These are phyloP conservation scores for Dryas alaskensis DNA, from an alignment of 306 rosid genomes.

Conservation along the genomic window DNA sequence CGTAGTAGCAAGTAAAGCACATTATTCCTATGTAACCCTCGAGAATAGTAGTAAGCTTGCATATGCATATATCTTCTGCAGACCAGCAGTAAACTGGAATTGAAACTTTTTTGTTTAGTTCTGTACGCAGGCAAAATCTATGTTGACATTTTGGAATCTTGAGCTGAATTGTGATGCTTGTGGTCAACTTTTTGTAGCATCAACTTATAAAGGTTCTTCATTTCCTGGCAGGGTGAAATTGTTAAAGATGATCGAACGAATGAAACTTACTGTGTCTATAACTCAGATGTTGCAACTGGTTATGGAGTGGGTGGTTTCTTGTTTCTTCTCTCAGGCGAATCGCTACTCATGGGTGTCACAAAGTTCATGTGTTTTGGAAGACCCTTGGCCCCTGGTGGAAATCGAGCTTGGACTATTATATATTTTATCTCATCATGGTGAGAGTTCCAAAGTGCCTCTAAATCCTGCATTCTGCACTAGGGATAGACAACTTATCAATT, in stretches of 20 bases:
- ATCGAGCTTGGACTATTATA: slow-evolving; percentile 89
- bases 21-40: not conserved
- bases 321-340: slow-evolving; percentile 82
- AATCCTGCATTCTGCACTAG: not conserved
- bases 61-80: not conserved
- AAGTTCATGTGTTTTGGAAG: slow-evolving; percentile 94
- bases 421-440: slow-evolving; percentile 83
- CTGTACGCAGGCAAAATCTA: not conserved
- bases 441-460: slow-evolving; percentile 17
- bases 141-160: not conserved
- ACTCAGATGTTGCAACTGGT: slow-evolving; percentile 93
- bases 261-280: slow-evolving; percentile 70
- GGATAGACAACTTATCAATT: not conserved
- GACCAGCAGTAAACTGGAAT: not conserved
- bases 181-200: not conserved
- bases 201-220: not conserved
- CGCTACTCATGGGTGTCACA: slow-evolving; percentile 80
- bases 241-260: slow-evolving; percentile 36
- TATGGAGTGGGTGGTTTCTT: slow-evolving; percentile 83
- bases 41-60: not conserved
- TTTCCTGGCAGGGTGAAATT: slow-evolving; percentile 57
- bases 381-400: slow-evolving; percentile 73
- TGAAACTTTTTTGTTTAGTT: not conserved
- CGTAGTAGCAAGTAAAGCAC: not conserved
- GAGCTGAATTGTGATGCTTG: not conserved